Base-by-base conservation (phyloP, 225 moss, liverwort and hornwort species). In the Straminergon stramineum region DNA sequence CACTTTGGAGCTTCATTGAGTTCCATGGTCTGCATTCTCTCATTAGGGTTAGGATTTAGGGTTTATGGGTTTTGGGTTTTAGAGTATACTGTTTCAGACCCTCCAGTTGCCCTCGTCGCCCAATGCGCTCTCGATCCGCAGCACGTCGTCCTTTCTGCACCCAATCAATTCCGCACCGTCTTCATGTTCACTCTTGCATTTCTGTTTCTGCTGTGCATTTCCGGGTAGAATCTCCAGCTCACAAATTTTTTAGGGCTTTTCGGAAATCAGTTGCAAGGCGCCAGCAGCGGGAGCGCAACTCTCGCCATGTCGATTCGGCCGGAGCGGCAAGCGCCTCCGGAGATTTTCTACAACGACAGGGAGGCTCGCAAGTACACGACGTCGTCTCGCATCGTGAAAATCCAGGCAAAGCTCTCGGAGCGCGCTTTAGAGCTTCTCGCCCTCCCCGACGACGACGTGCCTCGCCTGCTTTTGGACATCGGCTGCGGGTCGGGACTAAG, bases 351-450 rank as follows among this genome's bases (percentile, higher is more conserved):
- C 93, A 99, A 99, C 79, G 97, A 97, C 28, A 74, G 89, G 28
- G 99, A 99, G 85, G 99, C 97, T 21, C 93, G 97, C 81, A 99
- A 99, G 90, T 99, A 99, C 86, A 97, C 99, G 6, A 97, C 99
- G 2, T 99, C 99, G 21, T 97, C 99, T 27, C 95, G 97, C 41
- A 97, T 99, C 37, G 96, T 99, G 13, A 95, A 97, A 65, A 99
- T 99, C 81, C 97, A 99, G 91, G 94, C 95, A 13, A 99, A 97
- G 89, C 94, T 99, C 2, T 95, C 97, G 51, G 95, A 95, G 88
- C 96, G 97, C 48, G 97, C 99, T 17, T n/a, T 99, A 88, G 99
- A 99, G 89, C 94, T 99, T 31, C 96, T 99, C 21, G 96, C 96
- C 31, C 88, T 99, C 11, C 97, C 99, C 35, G 94, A 93, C 43